Evolutionary conservation across 176 grass and related monocot genomes (phyloP).

Genomic region (Phoenix dactylifera): DNA sequence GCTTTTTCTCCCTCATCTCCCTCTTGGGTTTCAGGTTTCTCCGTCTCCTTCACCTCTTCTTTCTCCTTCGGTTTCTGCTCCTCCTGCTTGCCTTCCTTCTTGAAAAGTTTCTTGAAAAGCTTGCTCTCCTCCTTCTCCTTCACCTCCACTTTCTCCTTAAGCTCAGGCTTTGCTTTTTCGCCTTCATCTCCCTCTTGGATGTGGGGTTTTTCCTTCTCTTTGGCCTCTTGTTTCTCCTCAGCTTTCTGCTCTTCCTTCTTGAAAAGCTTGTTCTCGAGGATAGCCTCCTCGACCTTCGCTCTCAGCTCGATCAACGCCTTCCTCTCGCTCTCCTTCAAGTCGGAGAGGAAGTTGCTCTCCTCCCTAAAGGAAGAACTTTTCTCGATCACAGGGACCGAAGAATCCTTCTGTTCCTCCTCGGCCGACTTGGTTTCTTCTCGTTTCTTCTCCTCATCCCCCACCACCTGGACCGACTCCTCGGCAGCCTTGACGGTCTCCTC

Average conservation of each 20-base stretch:
- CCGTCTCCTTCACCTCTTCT: neutral
- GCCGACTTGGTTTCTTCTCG: neutral
- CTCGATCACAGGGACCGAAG: constrained; percentile 15
- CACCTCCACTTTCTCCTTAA: neutral
- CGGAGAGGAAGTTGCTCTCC: constrained; percentile 81
- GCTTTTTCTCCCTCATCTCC: neutral
- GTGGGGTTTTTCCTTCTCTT: too few relatives aligned
- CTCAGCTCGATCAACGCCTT: constrained; percentile 75
- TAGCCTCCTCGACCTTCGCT: constrained; percentile 60
- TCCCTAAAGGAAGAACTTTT: constrained; percentile 69
- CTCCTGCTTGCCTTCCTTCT: constrained; percentile 2
- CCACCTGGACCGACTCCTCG: constrained; percentile 23
- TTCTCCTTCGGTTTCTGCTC: neutral
- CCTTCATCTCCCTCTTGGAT: neutral
- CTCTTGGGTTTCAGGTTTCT: neutral
- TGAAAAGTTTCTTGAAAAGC: neutral
- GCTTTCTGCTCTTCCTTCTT: constrained; percentile 6
- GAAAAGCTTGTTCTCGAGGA: constrained; percentile 42
- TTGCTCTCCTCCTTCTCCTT: neutral
- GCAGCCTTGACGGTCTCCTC: constrained; percentile 12
- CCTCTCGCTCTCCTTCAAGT: constrained; percentile 66
- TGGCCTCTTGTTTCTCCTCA: constrained; percentile 4
- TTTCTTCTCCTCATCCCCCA: neutral
- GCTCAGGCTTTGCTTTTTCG: neutral
- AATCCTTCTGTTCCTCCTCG: constrained; percentile 5